phyloP scores from a whole-genome alignment of 2,329 filamentous ascomycete genomes.

The Clonostachys byssicola region DNA sequence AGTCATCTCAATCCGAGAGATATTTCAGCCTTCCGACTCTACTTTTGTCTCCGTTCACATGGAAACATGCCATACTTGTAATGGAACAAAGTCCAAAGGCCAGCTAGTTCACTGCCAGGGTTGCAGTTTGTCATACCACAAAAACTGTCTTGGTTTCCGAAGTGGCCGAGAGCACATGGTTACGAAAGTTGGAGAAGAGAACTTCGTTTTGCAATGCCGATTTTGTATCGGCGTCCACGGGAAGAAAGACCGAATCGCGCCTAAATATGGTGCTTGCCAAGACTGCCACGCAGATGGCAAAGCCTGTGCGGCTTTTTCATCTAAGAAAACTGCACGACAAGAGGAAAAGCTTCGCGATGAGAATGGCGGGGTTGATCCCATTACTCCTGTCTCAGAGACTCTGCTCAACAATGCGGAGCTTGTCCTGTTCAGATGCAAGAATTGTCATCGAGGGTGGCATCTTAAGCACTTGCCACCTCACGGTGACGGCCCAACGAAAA shows the following conservation, averaged over 20 bases:
- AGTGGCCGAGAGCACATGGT: slow-evolving; percentile 77
- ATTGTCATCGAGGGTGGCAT: slow-evolving; percentile 78
- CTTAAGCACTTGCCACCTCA: slow-evolving; percentile 71
- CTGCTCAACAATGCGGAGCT: slow-evolving; percentile 73
- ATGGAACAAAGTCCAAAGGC: slow-evolving; percentile 42
- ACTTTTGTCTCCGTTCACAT: slow-evolving; percentile 69
- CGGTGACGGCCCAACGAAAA: slow-evolving; percentile 14
- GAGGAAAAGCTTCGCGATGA: slow-evolving; percentile 80
- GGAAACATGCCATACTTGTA: slow-evolving; percentile 68
- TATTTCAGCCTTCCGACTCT: slow-evolving; percentile 61
- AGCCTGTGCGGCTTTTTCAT: slow-evolving; percentile 72
- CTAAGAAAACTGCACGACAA: slow-evolving; percentile 68
- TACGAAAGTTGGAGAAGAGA: slow-evolving; percentile 73
- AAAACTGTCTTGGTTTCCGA: slow-evolving; percentile 73
- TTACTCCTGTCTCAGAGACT: slow-evolving; percentile 55
- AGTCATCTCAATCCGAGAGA: slow-evolving; percentile 64
- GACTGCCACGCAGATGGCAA: slow-evolving; percentile 60
- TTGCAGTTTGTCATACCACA: slow-evolving; percentile 81
- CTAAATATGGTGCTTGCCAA: slow-evolving; percentile 69
- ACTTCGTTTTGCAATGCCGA: slow-evolving; percentile 87
- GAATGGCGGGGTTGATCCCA: slow-evolving; percentile 75
- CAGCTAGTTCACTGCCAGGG: slow-evolving; percentile 85
- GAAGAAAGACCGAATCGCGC: slow-evolving; percentile 66
- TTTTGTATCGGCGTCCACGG: slow-evolving; percentile 69
- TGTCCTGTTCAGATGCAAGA: slow-evolving; percentile 77